phyloP scores from a whole-genome alignment of 805 yeast genomes.

The Limtongia smithiae region DNA sequence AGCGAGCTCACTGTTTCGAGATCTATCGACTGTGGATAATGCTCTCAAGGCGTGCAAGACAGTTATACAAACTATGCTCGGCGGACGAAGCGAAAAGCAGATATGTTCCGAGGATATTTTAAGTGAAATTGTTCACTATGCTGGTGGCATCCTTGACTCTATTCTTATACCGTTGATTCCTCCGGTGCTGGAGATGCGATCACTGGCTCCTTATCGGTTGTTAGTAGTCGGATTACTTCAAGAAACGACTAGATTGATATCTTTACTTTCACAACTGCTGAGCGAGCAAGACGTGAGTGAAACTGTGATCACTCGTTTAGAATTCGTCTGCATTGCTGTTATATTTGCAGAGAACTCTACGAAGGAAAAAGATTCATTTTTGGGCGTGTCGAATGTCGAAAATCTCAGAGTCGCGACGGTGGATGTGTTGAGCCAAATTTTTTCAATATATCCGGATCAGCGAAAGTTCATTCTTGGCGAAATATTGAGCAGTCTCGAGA shows the following conservation, averaged over 20 bases:
- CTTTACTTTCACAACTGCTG: slow-evolving; percentile 7
- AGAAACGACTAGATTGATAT: slow-evolving; percentile 13
- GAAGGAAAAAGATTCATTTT: slow-evolving; percentile 32
- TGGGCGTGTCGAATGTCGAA: slow-evolving; percentile 33
- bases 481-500: slow-evolving; percentile 49
- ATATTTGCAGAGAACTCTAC: slow-evolving; percentile 42
- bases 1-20: background rate
- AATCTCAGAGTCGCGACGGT: slow-evolving; percentile 33
- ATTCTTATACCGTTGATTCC: slow-evolving; percentile 17
- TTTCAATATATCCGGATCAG: slow-evolving; percentile 44
- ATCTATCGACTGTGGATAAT: slow-evolving; percentile 7
- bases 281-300: slow-evolving; percentile 43
- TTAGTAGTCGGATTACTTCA: slow-evolving; percentile 16
- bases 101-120: slow-evolving; percentile 23
- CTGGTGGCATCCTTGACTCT: slow-evolving; percentile 11
- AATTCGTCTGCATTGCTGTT: slow-evolving; percentile 47
- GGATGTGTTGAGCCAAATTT: slow-evolving; percentile 33
- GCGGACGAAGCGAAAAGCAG: slow-evolving; percentile 20
- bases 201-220: slow-evolving; percentile 4
- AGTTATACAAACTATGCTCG: slow-evolving; percentile 19
- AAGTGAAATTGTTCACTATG: slow-evolving; percentile 18
- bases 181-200: slow-evolving; percentile 8
- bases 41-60: slow-evolving; percentile 20
- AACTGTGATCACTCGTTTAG: slow-evolving; percentile 53
- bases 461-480: slow-evolving; percentile 60